Base-by-base conservation (phyloP, 129 eudicot genomes). In the Helianthus tuberosus region DNA sequence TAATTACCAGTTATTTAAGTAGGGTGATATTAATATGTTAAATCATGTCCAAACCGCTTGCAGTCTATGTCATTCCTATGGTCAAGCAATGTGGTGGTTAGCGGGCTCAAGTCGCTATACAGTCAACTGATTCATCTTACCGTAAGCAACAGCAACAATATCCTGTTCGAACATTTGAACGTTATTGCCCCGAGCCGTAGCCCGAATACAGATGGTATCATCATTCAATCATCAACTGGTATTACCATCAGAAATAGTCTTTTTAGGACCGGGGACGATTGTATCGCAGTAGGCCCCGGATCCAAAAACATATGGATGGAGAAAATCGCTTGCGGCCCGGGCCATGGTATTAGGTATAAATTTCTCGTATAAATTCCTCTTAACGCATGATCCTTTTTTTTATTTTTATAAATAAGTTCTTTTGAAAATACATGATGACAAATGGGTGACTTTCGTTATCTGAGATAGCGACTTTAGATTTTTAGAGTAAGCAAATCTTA, bases 151-250 rank as follows among this genome's bases (percentile, higher is more conserved):
- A 82, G 92, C 85, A 86, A 68, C 38, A 89, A 86, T 58, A 87
- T 83, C 47, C 63, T 14, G 25, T 82, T 91, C 13, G 73, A 74
- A 4, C 73, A 83, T 66, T 70, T 86, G 66, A 84, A 46, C 69
- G 77, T 88, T 8, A 74, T 79, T 27, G 89, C 97, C 13, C 91
- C 95, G 2, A 87, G 84, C 23, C 50, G 70, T 0, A 91, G 97
- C 81, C 97, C 97, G 0, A 91, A 91, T 71, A 91, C 97, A 3
- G 97, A 91, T 43, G 95, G 97, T 17, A 69, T 91, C 15, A 87
- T 86, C 71, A 79, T 91, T 38, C 88, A 82, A 17, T 49, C 83
- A 43, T 91, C 97, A 2, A 80, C 88, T 0, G 86, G 88, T n/a
- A 88, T 91, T 15, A 91, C 88, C 8, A 86, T 91, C 3, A 54